phyloP scores from a whole-genome alignment of 805 yeast species.

The Candida tibetensis region DNA sequence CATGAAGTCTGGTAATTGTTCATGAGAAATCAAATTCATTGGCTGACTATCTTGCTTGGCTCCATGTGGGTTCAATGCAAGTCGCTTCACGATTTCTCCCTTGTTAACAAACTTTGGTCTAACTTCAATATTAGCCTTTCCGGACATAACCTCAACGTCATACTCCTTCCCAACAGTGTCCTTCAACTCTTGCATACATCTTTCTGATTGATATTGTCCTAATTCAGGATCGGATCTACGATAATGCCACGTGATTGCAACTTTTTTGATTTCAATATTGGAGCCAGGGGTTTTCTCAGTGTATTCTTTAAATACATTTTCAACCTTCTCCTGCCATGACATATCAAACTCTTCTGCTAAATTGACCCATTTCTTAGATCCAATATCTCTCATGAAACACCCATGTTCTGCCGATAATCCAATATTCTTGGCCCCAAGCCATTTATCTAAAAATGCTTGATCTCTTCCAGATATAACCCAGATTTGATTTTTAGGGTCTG shows the following conservation, averaged over 20 bases:
- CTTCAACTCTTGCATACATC: constrained; percentile 63
- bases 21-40: constrained; percentile 28
- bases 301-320: constrained; percentile 65
- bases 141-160: constrained; percentile 94
- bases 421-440: constrained; percentile 73
- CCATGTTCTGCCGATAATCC: constrained; percentile 98
- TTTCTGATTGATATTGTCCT: constrained; percentile 81
- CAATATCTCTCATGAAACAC: constrained; percentile 82
- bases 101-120: constrained; percentile 92
- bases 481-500: constrained; percentile 78
- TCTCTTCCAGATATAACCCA: constrained; percentile 98
- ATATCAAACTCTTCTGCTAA: constrained; percentile 79
- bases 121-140: constrained; percentile 97
- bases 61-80: constrained; percentile 67
- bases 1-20: constrained; percentile 73
- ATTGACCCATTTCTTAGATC: constrained; percentile 70
- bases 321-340: constrained; percentile 91
- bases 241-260: constrained; percentile 97
- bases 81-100: constrained; percentile 88
- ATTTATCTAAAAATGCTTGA: constrained; percentile 79
- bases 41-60: constrained; percentile 42
- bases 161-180: constrained; percentile 57
- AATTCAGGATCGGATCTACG: constrained; percentile 91
- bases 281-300: constrained; percentile 93
- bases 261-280: constrained; percentile 79